These are phyloP conservation scores for Marchantia polymorpha DNA, from an alignment of 225 moss, liverwort and hornwort species.

Conservation along the genomic window DNA sequence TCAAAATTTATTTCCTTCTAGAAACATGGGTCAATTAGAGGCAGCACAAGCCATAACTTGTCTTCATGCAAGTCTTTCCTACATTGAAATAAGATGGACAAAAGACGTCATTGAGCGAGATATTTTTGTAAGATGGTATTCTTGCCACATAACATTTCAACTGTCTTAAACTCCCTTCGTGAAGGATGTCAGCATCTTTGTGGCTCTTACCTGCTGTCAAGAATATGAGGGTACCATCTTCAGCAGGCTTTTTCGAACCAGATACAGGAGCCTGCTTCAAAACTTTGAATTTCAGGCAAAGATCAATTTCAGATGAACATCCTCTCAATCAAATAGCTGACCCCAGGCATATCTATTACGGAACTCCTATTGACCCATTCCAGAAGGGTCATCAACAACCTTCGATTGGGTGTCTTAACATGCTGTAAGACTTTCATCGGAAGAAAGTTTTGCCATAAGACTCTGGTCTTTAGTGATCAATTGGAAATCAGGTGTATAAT, in stretches of 20 bases:
- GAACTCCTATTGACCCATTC: not conserved
- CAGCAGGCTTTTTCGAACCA: constrained; percentile 89
- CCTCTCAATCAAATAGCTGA: constrained; percentile 7
- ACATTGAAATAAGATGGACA: no score
- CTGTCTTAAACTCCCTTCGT: not conserved
- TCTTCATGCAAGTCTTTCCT: no score
- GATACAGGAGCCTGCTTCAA: constrained; percentile 89
- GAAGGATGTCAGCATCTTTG: not conserved
- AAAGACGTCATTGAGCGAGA: no score
- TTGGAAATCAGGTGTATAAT: no score
- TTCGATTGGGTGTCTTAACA: not conserved
- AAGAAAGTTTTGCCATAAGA: not conserved
- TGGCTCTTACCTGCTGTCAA: constrained; percentile 61
- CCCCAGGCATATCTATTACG: not conserved
- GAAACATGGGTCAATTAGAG: no score
- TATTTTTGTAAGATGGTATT: no score
- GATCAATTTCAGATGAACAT: constrained; percentile 1
- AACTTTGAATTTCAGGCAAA: constrained; percentile 32
- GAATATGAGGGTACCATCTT: constrained; percentile 82
- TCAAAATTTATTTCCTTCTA: no score
- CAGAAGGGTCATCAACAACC: not conserved
- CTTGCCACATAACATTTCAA: not conserved
- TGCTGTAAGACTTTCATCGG: not conserved
- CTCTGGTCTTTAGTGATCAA: no score
- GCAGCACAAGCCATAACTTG: no score